Conservation (phyloP, 768 basidiomycete genomes). For the Suillus weaverae region DNA sequence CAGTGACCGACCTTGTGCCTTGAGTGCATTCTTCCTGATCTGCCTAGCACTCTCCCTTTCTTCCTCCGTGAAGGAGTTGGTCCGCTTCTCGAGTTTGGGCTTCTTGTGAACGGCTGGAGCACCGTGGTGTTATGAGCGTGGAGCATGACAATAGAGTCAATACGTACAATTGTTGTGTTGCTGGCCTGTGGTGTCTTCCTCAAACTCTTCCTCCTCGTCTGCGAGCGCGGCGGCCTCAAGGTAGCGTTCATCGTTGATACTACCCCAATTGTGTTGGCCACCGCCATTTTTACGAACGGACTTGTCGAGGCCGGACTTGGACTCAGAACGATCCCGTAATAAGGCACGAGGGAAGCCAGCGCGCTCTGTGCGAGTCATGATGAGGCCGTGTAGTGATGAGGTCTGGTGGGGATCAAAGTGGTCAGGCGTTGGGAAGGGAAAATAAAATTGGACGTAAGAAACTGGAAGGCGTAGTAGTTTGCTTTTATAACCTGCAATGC, state of each 20-base stretch:
- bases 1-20: conserved; percentile 47
- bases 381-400: conserved; percentile 18
- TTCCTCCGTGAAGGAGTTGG: conserved; percentile 54
- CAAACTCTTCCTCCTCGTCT: conserved; percentile 54
- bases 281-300: conserved; percentile 76
- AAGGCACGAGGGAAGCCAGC: conserved; percentile 70
- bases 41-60: conserved; percentile 63
- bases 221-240: conserved; percentile 57
- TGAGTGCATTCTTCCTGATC: conserved; percentile 74
- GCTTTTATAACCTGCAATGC: conserved; percentile 22
- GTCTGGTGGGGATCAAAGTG: not conserved
- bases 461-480: not conserved
- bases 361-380: conserved; percentile 82
- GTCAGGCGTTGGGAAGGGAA: not conserved
- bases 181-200: conserved; percentile 26
- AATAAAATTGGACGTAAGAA: conserved; percentile 1
- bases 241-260: conserved; percentile 58
- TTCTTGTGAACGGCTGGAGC: conserved; percentile 26
- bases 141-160: not conserved
- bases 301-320: conserved; percentile 73
- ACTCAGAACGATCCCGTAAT: conserved; percentile 74
- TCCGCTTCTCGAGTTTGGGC: conserved; percentile 36
- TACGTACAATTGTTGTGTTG: conserved; percentile 11
- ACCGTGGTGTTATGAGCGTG: conserved; percentile 1
- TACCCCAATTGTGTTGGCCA: conserved; percentile 87